Percentiles rank a stretch among this genome's conserved stretches.
Conservation (phyloP, 306 rosid species). For the Phaseolus lunatus region DNA sequence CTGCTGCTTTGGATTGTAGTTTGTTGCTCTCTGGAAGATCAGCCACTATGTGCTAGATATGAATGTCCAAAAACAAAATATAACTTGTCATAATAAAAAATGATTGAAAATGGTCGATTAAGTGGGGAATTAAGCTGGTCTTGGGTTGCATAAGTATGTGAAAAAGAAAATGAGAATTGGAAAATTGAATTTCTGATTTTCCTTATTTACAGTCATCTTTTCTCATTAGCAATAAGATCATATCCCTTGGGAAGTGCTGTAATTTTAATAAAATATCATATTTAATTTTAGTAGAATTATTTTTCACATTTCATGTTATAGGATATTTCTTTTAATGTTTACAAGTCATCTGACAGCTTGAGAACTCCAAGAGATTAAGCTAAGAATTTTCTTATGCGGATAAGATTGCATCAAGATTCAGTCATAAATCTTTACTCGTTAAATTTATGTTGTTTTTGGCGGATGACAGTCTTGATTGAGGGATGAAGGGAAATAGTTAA, state of each 20-base stretch:
- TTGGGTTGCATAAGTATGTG: not conserved
- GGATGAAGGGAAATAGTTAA: too few species aligned
- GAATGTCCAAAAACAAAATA: constrained; percentile 8
- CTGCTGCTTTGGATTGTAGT: not conserved
- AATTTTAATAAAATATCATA: not conserved
- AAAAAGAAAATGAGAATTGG: constrained; percentile 8
- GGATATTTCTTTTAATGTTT: not conserved
- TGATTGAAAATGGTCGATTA: constrained; percentile 27
- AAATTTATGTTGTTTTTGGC: too few species aligned
- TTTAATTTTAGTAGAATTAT: not conserved
- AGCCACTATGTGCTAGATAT: not conserved
- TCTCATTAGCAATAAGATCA: not conserved
- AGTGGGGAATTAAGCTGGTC: constrained; percentile 13
- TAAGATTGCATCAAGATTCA: not conserved
- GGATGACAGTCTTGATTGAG: too few species aligned
- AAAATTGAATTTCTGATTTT: not conserved
- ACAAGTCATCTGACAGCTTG: not conserved
- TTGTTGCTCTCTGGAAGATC: not conserved
- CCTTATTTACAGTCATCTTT: not conserved
- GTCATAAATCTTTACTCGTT: not conserved
- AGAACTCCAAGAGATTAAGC: not conserved
- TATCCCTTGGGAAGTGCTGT: not conserved
- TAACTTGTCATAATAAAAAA: not conserved
- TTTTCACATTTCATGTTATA: not conserved
- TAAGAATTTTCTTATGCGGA: too few species aligned